Evolutionary conservation across 495 filamentous ascomycete species (phyloP), one percentile per base, ranked within the genome.

Genomic region (Lichina pygmaea): DNA sequence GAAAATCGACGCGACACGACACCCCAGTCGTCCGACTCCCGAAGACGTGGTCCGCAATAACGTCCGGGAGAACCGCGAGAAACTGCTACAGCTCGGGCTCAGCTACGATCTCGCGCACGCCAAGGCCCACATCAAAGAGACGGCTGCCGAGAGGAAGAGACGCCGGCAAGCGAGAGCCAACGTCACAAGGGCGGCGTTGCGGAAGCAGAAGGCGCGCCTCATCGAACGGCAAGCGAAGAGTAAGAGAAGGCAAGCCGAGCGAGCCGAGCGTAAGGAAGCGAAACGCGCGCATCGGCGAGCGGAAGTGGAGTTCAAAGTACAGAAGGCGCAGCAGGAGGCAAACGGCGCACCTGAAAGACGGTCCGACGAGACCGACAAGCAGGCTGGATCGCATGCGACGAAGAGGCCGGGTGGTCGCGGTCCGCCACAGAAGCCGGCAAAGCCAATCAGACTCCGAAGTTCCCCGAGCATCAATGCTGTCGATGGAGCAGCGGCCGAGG

Each of bases 51-150:
- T 91, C 7, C 67, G 70, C 31, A 60, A 65, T 4, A 67, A 75
- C 45, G 77, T 75, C 24, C 64, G 67, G 37, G 55, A 56, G 0
- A 66, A 71, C 24, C 74, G 83, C 31, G 81, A 86, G 42, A 94
- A 94, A 57, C 65, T 94, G 2, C 69, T 85, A 3, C 75, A 79
- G 46, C 74, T 86, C 16, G 85, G 81, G 5, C 67, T 78, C 31
- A 74, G 77, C 6, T 91, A 92, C 47, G 86, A 93, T 53, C 59
- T 86, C 8, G 82, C 85, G 5, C 81, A 91, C 53, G 75, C 73
- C 34, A 86, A 85, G 56, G 78, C 76, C 13, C 67, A 75, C 16
- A 62, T 77, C 17, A 57, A 64, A 32, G 76, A 83, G 51, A 73
- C 72, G 6, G 66, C 60, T 48, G 60, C 69, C 17, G 67, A 75